Conservation (phyloP, 495 filamentous ascomycete genomes). For the Haplographium delicatum region DNA sequence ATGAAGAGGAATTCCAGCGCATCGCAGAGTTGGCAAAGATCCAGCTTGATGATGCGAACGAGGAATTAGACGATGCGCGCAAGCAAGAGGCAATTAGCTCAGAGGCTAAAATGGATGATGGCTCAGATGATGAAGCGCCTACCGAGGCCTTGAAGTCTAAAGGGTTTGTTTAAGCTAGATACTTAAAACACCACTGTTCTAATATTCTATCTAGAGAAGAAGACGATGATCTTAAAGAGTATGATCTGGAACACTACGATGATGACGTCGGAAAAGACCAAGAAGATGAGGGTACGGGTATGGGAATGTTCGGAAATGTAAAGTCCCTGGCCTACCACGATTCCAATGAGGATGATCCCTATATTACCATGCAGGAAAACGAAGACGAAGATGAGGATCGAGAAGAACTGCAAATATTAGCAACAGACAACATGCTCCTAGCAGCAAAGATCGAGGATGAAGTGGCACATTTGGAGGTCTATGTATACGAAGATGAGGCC, state of each 20-base stretch:
- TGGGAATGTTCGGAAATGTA: conserved; percentile 93
- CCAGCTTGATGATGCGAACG: conserved; percentile 87
- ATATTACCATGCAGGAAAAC: conserved; percentile 77
- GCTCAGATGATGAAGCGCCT: conserved; percentile 17
- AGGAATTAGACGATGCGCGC: conserved; percentile 69
- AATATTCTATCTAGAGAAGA: conserved; percentile 36
- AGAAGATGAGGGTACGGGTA: conserved; percentile 54
- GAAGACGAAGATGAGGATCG: conserved; percentile 83
- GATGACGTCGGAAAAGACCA: conserved; percentile 66
- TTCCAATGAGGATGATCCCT: conserved; percentile 88
- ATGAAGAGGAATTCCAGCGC: conserved; percentile 86
- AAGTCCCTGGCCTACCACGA: conserved; percentile 90
- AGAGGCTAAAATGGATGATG: conserved; percentile 29
- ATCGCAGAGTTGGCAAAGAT: conserved; percentile 86
- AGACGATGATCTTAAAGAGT: conserved; percentile 90
- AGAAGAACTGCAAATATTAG: conserved; percentile 89
- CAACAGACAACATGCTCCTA: conserved; percentile 86
- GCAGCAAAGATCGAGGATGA: conserved; percentile 95
- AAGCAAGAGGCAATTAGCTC: conserved; percentile 31
- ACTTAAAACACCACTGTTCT: not conserved
- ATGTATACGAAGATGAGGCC: conserved; percentile 90
- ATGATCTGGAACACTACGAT: conserved; percentile 92
- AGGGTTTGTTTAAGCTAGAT: conserved; percentile 13
- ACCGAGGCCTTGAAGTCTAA: conserved; percentile 19
- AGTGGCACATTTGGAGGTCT: conserved; percentile 91